Percentiles rank a stretch among this genome's conserved stretches.
phyloP scores from a whole-genome alignment of 495 filamentous ascomycete genomes.

The Glonium stellatum region DNA sequence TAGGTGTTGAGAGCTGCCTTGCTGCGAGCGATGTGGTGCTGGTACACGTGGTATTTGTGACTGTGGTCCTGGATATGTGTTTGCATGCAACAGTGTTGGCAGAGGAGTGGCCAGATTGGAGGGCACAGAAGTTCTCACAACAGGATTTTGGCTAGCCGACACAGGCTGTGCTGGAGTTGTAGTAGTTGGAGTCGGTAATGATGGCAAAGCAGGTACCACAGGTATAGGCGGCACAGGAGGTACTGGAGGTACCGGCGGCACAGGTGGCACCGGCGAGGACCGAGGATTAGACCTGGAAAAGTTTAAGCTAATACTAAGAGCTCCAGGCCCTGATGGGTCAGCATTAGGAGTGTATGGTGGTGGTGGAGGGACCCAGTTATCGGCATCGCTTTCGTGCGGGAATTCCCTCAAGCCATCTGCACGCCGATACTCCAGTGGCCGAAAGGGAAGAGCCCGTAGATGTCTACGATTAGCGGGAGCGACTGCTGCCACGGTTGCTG shows the following conservation, averaged over 20 bases:
- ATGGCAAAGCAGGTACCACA: too few relatives aligned
- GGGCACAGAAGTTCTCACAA: too few relatives aligned
- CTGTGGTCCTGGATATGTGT: slow-evolving; percentile 1
- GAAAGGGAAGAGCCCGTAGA: slow-evolving; percentile 27
- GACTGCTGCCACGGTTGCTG: slow-evolving; percentile 29
- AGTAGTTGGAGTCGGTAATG: too few relatives aligned
- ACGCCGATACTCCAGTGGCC: slow-evolving; percentile 41
- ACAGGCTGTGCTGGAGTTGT: too few relatives aligned
- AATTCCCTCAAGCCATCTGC: slow-evolving; percentile 61
- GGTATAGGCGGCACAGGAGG: background rate
- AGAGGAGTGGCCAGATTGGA: background rate
- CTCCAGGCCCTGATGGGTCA: slow-evolving; percentile 34
- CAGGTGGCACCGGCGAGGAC: background rate
- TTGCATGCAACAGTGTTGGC: background rate
- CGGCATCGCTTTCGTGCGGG: slow-evolving; percentile 83
- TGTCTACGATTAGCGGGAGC: slow-evolving; percentile 29
- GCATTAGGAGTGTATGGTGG: slow-evolving; percentile 73
- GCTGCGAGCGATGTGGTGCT: too few relatives aligned
- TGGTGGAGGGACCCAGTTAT: slow-evolving; percentile 91
- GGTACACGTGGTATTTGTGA: background rate
- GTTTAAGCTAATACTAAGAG: slow-evolving; percentile 21
- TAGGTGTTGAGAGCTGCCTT: background rate
- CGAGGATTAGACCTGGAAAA: slow-evolving; percentile 13
- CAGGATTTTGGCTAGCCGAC: too few relatives aligned
- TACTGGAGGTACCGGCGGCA: background rate